These are phyloP conservation scores for Didymella glomerata DNA, from an alignment of 2,329 filamentous ascomycete species.

Conservation along the genomic window DNA sequence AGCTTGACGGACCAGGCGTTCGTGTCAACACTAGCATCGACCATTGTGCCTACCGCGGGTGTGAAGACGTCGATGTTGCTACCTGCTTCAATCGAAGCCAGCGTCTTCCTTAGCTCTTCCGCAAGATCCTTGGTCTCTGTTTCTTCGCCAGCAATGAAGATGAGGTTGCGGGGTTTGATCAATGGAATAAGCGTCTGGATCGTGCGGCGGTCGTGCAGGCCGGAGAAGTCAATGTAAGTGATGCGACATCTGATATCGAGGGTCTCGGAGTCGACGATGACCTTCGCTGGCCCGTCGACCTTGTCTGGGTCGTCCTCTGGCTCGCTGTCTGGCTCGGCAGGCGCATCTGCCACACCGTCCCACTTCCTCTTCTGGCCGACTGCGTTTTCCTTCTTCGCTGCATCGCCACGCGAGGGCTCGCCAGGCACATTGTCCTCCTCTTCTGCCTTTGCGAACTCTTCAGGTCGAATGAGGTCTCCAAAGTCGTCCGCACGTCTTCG, in stretches of 20 bases:
- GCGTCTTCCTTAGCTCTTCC: slow-evolving; percentile 76
- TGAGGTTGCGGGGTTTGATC: slow-evolving; percentile 92
- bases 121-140: slow-evolving; percentile 79
- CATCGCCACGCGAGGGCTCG: slow-evolving; percentile 65
- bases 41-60: slow-evolving; percentile 73
- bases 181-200: slow-evolving; percentile 94
- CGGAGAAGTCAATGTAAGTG: slow-evolving; percentile 89
- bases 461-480: slow-evolving; percentile 89
- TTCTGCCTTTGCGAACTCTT: slow-evolving; percentile 92
- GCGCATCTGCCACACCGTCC: slow-evolving; percentile 69
- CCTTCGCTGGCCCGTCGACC: slow-evolving; percentile 75
- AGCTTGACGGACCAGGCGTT: slow-evolving; percentile 97
- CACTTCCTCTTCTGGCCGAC: slow-evolving; percentile 95
- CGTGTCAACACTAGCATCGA: slow-evolving; percentile 95
- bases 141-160: slow-evolving; percentile 82
- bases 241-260: slow-evolving; percentile 77
- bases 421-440: slow-evolving; percentile 81
- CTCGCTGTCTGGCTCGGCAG: slow-evolving; percentile 56
- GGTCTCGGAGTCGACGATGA: slow-evolving; percentile 69
- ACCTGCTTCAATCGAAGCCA: slow-evolving; percentile 56
- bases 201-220: slow-evolving; percentile 91
- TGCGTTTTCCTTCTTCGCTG: slow-evolving; percentile 56
- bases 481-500: slow-evolving; percentile 87
- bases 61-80: slow-evolving; percentile 76
- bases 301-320: slow-evolving; percentile 62